phyloP scores from a whole-genome alignment of 305 asterid genomes.

The Withania somnifera region DNA sequence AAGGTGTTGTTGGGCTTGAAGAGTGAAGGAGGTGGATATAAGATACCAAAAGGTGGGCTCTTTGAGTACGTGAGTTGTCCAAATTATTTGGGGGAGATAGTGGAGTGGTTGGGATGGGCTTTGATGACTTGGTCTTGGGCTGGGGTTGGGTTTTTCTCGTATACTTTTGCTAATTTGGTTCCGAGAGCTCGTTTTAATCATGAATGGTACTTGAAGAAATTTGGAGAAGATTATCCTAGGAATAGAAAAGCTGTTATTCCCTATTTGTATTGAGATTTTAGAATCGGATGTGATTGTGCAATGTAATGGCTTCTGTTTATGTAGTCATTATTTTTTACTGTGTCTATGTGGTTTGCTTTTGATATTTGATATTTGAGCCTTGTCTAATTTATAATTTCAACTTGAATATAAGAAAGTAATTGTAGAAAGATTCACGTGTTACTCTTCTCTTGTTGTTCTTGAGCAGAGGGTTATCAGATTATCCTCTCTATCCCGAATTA shows the following conservation, averaged over 20 bases:
- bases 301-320: background rate
- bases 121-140: conserved; percentile 81
- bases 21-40: conserved; percentile 47
- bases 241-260: conserved; percentile 70
- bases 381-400: background rate
- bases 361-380: background rate
- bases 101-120: conserved; percentile 96
- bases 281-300: background rate
- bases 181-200: conserved; percentile 56
- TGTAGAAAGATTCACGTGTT: too few relatives aligned
- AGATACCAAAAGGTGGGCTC: conserved; percentile 58
- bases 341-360: background rate
- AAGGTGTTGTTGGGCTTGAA: conserved; percentile 39
- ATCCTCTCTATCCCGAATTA: too few relatives aligned
- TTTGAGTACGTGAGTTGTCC: conserved; percentile 76
- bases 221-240: conserved; percentile 72
- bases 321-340: background rate
- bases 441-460: too few relatives aligned
- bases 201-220: conserved; percentile 70
- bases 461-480: too few relatives aligned
- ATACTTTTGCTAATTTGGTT: conserved; percentile 70
- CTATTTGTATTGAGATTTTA: conserved; percentile 25
- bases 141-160: conserved; percentile 55
- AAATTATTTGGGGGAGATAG: conserved; percentile 70
- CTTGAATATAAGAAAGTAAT: background rate